Conservation (phyloP, 176 grass and related monocot species). For the Oryza coarctata region DNA sequence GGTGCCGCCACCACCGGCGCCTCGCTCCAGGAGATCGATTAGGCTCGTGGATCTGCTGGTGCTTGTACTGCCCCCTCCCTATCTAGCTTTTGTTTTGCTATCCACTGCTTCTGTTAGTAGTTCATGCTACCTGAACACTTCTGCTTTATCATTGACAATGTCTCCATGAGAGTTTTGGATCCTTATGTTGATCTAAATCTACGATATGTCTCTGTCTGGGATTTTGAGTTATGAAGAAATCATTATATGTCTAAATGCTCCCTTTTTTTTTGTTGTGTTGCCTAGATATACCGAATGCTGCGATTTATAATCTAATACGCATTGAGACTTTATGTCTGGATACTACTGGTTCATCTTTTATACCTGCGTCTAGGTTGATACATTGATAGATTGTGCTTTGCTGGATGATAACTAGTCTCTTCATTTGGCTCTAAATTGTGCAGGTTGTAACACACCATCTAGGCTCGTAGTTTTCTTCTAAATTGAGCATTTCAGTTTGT, state of each 20-base stretch:
- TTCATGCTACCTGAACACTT: conserved; percentile 7
- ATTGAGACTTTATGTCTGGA: too few relatives aligned
- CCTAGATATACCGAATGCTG: background rate
- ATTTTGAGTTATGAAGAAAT: conserved; percentile 43
- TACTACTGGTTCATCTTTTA: background rate
- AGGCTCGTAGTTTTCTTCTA: too few relatives aligned
- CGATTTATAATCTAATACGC: too few relatives aligned
- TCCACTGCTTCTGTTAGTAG: conserved; percentile 26
- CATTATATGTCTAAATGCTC: conserved; percentile 20
- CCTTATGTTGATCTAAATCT: conserved; percentile 34
- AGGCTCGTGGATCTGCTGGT: conserved; percentile 15
- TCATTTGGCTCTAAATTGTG: background rate
- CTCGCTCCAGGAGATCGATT: conserved; percentile 92
- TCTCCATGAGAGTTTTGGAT: conserved; percentile 36
- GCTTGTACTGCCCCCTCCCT: background rate
- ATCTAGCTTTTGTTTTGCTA: conserved; percentile 19
- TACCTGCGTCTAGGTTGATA: background rate
- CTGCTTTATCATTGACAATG: conserved; percentile 33
- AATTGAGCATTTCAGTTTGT: background rate
- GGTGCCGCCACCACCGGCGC: conserved; percentile 31
- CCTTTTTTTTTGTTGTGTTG: background rate
- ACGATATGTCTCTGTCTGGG: background rate
- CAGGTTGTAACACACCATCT: too few relatives aligned
- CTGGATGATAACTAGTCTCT: background rate
- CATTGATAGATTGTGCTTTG: background rate